Evolutionary conservation across 169 alveolate genomes (phyloP), one percentile per base, ranked within the genome.

Genomic region (Eimeria tenella): DNA sequence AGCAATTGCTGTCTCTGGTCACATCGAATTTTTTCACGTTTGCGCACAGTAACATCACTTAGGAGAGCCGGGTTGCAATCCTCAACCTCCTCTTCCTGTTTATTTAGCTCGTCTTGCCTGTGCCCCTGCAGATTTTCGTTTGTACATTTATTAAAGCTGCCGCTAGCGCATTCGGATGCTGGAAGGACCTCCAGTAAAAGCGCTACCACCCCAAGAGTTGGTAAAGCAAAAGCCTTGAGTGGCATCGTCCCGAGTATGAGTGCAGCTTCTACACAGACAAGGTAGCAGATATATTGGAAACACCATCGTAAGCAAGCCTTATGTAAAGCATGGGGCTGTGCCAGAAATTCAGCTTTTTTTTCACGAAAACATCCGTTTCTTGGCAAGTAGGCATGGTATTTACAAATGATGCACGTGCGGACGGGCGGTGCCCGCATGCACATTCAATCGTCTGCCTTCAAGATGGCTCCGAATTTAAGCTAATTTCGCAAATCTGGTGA

Each of bases 121-220:
- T 31, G 83, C 65, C 3, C 1, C 42, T 49, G 83, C 4, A 6
- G 7, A 17, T 58, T 17, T 68, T 5, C 79, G 52, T 17, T 21
- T 68, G 1, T 17, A 23, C 17, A 21, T 4, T 0, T 68, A 23
- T 31, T 68, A 31, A 68, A 4, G 25, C 11, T 23, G 50, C 79
- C 10, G 73, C 55, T 62, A 11, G 42, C 11, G 60, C 17, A n/a
- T 11, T 60, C 90, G 25, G 90, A 83, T 19, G 58, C 63, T 15
- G 90, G 90, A 3, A 83, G 77, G 60, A 83, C 75, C 75, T 83
- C 90, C 75, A 83, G 60, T 52, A 83, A 58, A 74, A 83, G 62
- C 7, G 90, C 90, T 56, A 83, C 77, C 58, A 83, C 19, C 7
- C 53, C 52, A 23, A 83, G 60, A 5, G 90, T 23, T 19, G 90